Base-by-base conservation (phyloP, 2,329 filamentous ascomycete genomes). In the Aureobasidium lini region DNA sequence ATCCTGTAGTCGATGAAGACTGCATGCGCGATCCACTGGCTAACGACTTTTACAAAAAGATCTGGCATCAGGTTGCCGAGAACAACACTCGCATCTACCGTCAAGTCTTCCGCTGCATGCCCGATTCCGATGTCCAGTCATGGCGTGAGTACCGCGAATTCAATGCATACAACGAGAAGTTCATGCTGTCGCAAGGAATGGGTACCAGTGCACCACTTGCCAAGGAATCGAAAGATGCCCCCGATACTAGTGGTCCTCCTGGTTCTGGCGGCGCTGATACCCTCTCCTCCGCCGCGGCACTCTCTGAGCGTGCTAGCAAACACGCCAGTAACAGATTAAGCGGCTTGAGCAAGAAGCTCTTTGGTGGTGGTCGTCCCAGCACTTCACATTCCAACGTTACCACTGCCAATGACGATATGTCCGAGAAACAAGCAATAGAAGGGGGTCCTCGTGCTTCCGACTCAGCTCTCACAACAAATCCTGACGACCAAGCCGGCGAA, bases 11-110 rank as follows among this genome's bases (percentile, higher is more conserved):
- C 29, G 85, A 90, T 63, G 89, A 92, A 66, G 89, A 97, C 70
- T 97, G 93, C 74, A 99, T 99, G 91, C 83, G 81, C 15, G 94
- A 99, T 72, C 94, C 95, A 0, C 75, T 99, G 42, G 86, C 87
- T 60, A 82, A 90, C 57, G 77, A 81, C 1, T 99, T 99, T 73
- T 89, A 90, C 70, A 84, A 94, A 47, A 89, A 95, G 63, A 85
- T 90, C 1, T 99, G 95, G 95, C 86, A 87, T 64, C 81, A 85
- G 16, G 85, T 91, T 57, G 94, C 94, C 0, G 85, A 88, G 63
- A 97, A 97, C 77, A 99, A 99, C 71, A 99, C 94, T 3, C 93
- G 91, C 70, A 82, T 99, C 49, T 99, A 89, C 76, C 88, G 94
- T 34, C 85, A 88, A 62, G 93, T 99, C 8, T 99, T 99, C 77